Evolutionary conservation across 225 moss, liverwort and hornwort genomes (phyloP), one percentile per base, ranked within the genome.

Genomic region (Bryum argenteum): DNA sequence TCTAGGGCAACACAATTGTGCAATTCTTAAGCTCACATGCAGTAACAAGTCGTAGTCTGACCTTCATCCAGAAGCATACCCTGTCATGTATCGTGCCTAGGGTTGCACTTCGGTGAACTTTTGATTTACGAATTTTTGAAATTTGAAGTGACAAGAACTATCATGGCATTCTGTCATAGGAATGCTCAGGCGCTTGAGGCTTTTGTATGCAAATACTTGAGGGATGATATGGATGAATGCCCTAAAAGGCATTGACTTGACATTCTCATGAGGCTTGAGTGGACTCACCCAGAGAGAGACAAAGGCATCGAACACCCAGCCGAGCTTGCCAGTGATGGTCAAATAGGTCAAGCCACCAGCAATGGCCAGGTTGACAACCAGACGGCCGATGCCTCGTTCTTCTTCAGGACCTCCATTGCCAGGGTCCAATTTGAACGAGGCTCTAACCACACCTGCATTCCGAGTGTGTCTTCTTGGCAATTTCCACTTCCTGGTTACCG

Each of bases 271-370:
- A 45, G 16, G 17, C 21, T 16, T 17, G 17, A 3, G 62, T 1
- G 16, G 4, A 69, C 91, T 79, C 75, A 94, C 98, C 98, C 98
- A 98, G 20, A 98, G 91, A 76, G 98, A 98, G 56, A 98, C 62
- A 52, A 98, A 78, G 19, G 98, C 91, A 80, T 98, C 94, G 70
- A 98, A 94, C 42, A 98, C 69, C 98, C 92, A 98, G 33, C 98
- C 98, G 17, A 98, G 94, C 80, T 94, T 94, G 48, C 98, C 98
- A 20, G 92, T 94, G 55, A 98, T 75, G 5, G 98, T 92, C 66
- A 98, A 87, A 71, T 98, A 98, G n/a, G 92, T 82, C 61, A 98
- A 71, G 13, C 92, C 98, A 37, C 94, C 98, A 41, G 98, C 98
- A 22, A 98, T 79, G 67, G 89, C 88, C 53, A 98, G 59, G 54